A percentile compares a stretch with the other conserved stretches of the same genome.
These are phyloP conservation scores for Cryomyces minteri DNA, from an alignment of 495 filamentous ascomycete genomes.

Conservation along the genomic window DNA sequence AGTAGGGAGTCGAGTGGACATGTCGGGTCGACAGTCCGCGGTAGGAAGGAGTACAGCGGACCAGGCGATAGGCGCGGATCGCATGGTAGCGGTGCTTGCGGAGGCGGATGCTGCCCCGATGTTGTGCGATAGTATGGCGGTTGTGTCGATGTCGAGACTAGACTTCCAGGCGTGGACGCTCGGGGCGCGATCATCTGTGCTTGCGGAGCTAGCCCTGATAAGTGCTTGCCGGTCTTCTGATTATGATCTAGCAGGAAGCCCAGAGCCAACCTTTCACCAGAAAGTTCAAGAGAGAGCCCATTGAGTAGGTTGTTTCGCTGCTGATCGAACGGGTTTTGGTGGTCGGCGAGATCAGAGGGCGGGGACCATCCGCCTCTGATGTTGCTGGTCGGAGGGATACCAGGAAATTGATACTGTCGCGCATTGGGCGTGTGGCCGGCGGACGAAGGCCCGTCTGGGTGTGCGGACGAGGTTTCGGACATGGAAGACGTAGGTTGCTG, in stretches of 20 bases:
- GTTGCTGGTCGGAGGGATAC: conserved; percentile 9
- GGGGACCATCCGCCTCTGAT: too few species aligned
- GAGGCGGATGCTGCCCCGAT: too few species aligned
- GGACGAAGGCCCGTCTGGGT: conserved; percentile 12
- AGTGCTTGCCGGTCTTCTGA: neutral
- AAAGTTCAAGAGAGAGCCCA: conserved; percentile 24
- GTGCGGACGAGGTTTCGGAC: too few species aligned
- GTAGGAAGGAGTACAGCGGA: conserved; percentile 31
- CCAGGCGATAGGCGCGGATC: too few species aligned
- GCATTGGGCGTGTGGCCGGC: neutral
- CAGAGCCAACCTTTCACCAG: conserved; percentile 36
- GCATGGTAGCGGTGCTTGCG: neutral
- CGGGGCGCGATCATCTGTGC: neutral
- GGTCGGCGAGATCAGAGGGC: too few species aligned
- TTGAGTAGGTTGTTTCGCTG: conserved; percentile 36
- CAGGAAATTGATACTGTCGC: conserved; percentile 10
- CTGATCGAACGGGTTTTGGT: conserved; percentile 17
- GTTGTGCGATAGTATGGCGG: too few species aligned
- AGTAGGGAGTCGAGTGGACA: conserved; percentile 59
- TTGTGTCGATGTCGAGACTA: conserved; percentile 18
- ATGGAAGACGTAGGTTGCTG: too few species aligned
- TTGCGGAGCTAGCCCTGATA: neutral
- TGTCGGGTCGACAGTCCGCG: conserved; percentile 41
- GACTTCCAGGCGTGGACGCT: conserved; percentile 22
- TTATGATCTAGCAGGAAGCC: conserved; percentile 43